Conservation (phyloP, 2,329 filamentous ascomycete species). For the Madurella fahalii region DNA sequence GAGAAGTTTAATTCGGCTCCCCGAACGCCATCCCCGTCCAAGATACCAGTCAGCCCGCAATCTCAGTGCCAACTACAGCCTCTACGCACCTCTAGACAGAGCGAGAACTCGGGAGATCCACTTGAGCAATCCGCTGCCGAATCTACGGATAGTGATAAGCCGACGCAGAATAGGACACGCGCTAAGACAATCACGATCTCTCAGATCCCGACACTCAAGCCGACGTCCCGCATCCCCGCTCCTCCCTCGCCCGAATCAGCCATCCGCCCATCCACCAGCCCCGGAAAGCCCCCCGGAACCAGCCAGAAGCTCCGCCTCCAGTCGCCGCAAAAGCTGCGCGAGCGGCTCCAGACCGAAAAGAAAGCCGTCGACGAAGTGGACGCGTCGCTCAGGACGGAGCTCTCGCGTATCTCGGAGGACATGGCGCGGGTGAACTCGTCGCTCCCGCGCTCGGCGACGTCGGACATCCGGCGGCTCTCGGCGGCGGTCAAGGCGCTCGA, state of each 20-base stretch:
- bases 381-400: constrained; percentile 65
- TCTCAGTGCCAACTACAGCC: constrained; percentile 29
- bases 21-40: constrained; percentile 30
- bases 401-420: constrained; percentile 77
- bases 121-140: constrained; percentile 19
- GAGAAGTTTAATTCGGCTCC: constrained; percentile 56
- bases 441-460: constrained; percentile 34
- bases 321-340: constrained; percentile 71
- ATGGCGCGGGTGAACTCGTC: constrained; percentile 56
- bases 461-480: constrained; percentile 48
- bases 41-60: constrained; percentile 51
- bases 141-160: constrained; percentile 19
- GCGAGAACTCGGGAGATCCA: constrained; percentile 40
- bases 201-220: constrained; percentile 51
- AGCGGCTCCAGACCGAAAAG: constrained; percentile 80
- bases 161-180: constrained; percentile 31
- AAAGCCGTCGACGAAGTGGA: constrained; percentile 68
- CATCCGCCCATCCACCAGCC: constrained; percentile 34
- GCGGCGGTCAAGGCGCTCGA: constrained; percentile 64
- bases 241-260: constrained; percentile 27
- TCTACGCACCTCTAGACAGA: constrained; percentile 44
- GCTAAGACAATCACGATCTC: constrained; percentile 50
- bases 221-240: constrained; percentile 31
- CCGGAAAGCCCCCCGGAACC: constrained; percentile 37
- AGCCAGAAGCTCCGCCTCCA: constrained; percentile 61